phyloP scores from a whole-genome alignment of 2,329 filamentous ascomycete genomes.

The Aspergillus ochraceoroseus region DNA sequence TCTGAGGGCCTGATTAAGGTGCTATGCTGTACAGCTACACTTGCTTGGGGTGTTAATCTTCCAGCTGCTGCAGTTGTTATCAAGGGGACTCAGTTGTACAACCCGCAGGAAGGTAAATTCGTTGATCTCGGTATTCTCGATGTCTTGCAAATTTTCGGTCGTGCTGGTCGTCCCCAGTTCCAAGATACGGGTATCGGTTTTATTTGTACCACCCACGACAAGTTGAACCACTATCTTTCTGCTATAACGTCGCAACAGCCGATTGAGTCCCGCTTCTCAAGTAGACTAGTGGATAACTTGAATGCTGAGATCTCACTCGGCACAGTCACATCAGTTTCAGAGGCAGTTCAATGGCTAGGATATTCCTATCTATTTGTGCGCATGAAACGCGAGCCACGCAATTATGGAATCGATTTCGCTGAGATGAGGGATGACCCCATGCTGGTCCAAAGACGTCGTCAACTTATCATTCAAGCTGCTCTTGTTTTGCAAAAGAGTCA shows the following conservation, averaged over 20 bases:
- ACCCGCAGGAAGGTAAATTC: conserved; percentile 92
- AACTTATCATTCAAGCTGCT: conserved; percentile 84
- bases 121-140: conserved; percentile 94
- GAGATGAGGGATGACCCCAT: conserved; percentile 84
- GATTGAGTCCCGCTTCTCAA: conserved; percentile 93
- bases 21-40: conserved; percentile 93
- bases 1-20: conserved; percentile 90
- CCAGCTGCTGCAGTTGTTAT: conserved; percentile 95
- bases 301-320: conserved; percentile 93
- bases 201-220: conserved; percentile 95
- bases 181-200: conserved; percentile 97
- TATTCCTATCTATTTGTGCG: conserved; percentile 97
- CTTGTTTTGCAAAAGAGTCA: conserved; percentile 83
- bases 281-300: conserved; percentile 89
- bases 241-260: conserved; percentile 94
- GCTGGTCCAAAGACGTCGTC: conserved; percentile 76
- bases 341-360: conserved; percentile 94
- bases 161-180: conserved; percentile 94
- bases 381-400: conserved; percentile 86
- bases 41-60: conserved; percentile 98
- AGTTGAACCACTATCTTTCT: conserved; percentile 80
- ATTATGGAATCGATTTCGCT: conserved; percentile 91
- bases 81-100: conserved; percentile 97
- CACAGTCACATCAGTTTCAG: conserved; percentile 88
- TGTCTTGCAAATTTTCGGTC: conserved; percentile 95